Base-by-base conservation (phyloP, 75 land plant genomes). In the Ceratopteris richardii region DNA sequence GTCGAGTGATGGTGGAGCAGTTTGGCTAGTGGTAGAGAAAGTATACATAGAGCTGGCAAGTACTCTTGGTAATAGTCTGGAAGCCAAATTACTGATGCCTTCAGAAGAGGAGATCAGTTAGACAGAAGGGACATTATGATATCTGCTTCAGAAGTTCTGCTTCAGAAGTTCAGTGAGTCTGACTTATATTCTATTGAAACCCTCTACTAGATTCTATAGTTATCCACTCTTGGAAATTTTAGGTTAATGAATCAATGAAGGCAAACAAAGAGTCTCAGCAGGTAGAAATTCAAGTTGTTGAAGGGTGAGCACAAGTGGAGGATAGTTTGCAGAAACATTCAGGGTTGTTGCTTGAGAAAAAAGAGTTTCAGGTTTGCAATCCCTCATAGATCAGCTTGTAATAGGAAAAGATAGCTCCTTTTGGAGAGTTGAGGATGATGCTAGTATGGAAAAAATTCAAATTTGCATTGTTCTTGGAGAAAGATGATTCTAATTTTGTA, bases 281-380 rank as follows among this genome's bases (percentile, higher is more conserved):
- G n/a, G n/a, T n/a, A n/a, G n/a, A n/a, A n/a, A n/a, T n/a, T n/a
- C n/a, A n/a, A n/a, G n/a, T n/a, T n/a, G n/a, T n/a, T n/a, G n/a
- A n/a, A n/a, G n/a, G n/a, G n/a, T n/a, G n/a, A n/a, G n/a, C n/a
- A n/a, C n/a, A n/a, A n/a, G n/a, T n/a, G n/a, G n/a, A n/a, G n/a
- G n/a, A n/a, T n/a, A n/a, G n/a, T n/a, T n/a, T n/a, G 18, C 66
- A 78, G 74, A 54, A 46, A 36, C 86, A 78, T 70, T 67, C 84
- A 61, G n/a, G n/a, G n/a, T 68, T 70, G n/a, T 59, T 90, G 26
- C 78, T 86, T 57, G n/a, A n/a, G n/a, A 57, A 58, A 67, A 54
- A 54, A 48, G 23, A 61, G 68, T 72, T 24, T 75, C n/a, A n/a
- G n/a, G n/a, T n/a, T n/a, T n/a, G n/a, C n/a, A n/a, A n/a, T n/a